Evolutionary conservation across 2,329 filamentous ascomycete species (phyloP), one percentile per base, ranked within the genome.

Genomic region (Pleurostoma richardsiae): DNA sequence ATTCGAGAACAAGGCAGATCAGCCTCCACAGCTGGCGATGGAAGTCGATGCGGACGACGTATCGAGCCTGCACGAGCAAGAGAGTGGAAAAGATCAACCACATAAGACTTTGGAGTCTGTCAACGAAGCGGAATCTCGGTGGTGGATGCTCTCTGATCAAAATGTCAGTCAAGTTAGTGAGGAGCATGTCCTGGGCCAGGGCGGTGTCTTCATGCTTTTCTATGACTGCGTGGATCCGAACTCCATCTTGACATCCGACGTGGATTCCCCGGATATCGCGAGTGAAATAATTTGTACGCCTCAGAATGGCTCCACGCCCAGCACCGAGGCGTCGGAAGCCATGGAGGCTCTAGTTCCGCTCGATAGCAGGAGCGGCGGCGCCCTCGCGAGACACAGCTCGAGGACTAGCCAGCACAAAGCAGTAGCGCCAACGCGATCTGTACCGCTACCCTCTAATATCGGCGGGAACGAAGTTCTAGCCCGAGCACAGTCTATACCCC

Each of bases 191-290:
- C 70, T 94, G 43, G 76, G 74, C 3, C 85, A 95, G 55, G 83
- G 83, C 0, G 90, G 89, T 2, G 92, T 91, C 0, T 97, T 97
- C 61, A 97, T 99, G 92, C 77, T 97, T 1, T 97, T 97, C 64
- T 99, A 97, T 63, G 92, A 99, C 62, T 81, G 80, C 41, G 70
- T 86, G 28, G 82, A 86, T 48, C 65, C 74, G 1, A 69, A 63
- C 36, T 70, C 72, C 29, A 61, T 85, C 26, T 62, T 74, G 7
- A 58, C 63, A 28, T 56, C 62, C 28, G 61, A 65, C 29, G 36
- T 42, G 33, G 51, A 51, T 27, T 19, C 19, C 19, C 19, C 19
- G 19, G 19, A 19, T 19, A 19, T 19, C 19, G 19, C 19, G 19
- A 19, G 19, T 19, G 19, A 19, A 19, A 19, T 19, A 2, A 19